A percentile compares a stretch with the other conserved stretches of the same genome.
Conservation (phyloP, 768 basidiomycete genomes). For the Podaxis sp. region DNA sequence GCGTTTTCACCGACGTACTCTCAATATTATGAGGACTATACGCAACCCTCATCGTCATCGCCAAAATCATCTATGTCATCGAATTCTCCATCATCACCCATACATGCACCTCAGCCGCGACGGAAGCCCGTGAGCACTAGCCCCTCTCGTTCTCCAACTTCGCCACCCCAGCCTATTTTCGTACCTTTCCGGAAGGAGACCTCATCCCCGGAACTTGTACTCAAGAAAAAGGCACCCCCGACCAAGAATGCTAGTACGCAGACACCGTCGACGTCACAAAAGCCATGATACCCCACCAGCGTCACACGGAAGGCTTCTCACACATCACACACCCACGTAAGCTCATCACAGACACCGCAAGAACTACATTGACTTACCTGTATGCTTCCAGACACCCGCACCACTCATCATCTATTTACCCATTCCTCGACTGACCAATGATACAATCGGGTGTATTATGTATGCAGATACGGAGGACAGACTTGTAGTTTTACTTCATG, state of each 20-base stretch:
- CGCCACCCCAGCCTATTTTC: constrained; percentile 40
- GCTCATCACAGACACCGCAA: background rate
- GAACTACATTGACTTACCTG: background rate
- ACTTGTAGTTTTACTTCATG: background rate
- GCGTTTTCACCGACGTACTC: constrained; percentile 17
- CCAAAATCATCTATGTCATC: constrained; percentile 22
- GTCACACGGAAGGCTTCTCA: background rate
- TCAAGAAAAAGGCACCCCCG: constrained; percentile 34
- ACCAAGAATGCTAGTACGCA: constrained; percentile 10
- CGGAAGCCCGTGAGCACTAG: constrained; percentile 19
- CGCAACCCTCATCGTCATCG: constrained; percentile 22
- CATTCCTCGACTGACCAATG: background rate
- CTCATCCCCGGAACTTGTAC: constrained; percentile 55
- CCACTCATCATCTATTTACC: background rate
- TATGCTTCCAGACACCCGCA: background rate
- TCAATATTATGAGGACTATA: constrained; percentile 17
- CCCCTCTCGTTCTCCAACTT: constrained; percentile 16
- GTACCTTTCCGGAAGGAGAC: constrained; percentile 51
- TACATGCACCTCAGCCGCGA: constrained; percentile 30
- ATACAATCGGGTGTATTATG: background rate
- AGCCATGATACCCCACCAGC: background rate
- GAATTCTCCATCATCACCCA: constrained; percentile 16
- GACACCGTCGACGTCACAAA: constrained; percentile 10
- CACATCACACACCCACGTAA: constrained; percentile 1
- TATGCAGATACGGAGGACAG: background rate